These are phyloP conservation scores for Geotrichum ghanense DNA, from an alignment of 805 yeast species.

Conservation along the genomic window DNA sequence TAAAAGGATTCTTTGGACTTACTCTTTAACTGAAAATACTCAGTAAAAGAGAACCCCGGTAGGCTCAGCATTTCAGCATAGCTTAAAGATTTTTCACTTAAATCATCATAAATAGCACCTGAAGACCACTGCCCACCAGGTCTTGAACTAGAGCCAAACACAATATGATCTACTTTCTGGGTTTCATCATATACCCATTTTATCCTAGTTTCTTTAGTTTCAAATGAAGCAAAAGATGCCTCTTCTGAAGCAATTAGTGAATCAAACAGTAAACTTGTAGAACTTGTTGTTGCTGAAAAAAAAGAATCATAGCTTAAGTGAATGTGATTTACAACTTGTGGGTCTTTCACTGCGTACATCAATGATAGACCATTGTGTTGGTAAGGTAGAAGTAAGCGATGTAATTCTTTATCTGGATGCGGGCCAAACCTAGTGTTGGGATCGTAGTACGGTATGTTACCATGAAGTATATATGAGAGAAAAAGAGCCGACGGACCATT, in stretches of 20 bases:
- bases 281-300: slow-evolving; percentile 13
- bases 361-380: slow-evolving; percentile 4
- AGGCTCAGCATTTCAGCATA: slow-evolving; percentile 26
- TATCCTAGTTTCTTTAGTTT: slow-evolving; percentile 17
- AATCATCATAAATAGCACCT: slow-evolving; percentile 10
- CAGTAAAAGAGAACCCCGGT: slow-evolving; percentile 21
- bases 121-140: slow-evolving; percentile 27
- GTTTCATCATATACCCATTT: slow-evolving; percentile 15
- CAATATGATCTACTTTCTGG: slow-evolving; percentile 13
- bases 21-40: slow-evolving; percentile 8
- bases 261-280: slow-evolving; percentile 21
- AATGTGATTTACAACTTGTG: slow-evolving; percentile 14
- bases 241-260: slow-evolving; percentile 20
- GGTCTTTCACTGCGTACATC: slow-evolving; percentile 15
- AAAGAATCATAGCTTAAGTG: slow-evolving; percentile 8
- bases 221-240: slow-evolving; percentile 10
- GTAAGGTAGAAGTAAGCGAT: slow-evolving; percentile 11
- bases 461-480: slow-evolving; percentile 22
- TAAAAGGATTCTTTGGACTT: slow-evolving; percentile 5
- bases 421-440: slow-evolving; percentile 14
- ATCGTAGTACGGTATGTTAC: slow-evolving; percentile 22
- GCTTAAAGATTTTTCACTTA: slow-evolving; percentile 15
- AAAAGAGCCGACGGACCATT: slow-evolving; percentile 24
- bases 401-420: slow-evolving; percentile 22
- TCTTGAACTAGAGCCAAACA: slow-evolving; percentile 15